Conservation (phyloP, 805 yeast genomes). For the Nakazawaea wickerhamii region DNA sequence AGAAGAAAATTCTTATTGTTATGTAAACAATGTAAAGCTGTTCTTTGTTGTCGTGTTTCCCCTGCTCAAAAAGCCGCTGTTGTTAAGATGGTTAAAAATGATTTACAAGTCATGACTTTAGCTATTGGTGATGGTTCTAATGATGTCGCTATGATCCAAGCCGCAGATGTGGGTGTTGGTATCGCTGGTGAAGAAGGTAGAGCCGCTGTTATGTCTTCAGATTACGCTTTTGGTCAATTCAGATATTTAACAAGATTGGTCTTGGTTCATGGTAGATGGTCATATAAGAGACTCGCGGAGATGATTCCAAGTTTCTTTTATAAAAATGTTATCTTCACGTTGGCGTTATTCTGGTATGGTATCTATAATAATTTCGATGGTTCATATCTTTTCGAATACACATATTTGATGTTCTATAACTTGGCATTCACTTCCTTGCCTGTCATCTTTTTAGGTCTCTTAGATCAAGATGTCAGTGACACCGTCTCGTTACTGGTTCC, state of each 20-base stretch:
- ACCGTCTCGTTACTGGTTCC: slow-evolving; percentile 63
- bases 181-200: slow-evolving; percentile 86
- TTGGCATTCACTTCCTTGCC: slow-evolving; percentile 79
- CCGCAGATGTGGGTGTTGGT: slow-evolving; percentile 81
- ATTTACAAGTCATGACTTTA: slow-evolving; percentile 66
- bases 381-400: slow-evolving; percentile 70
- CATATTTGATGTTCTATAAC: slow-evolving; percentile 73
- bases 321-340: slow-evolving; percentile 68
- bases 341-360: slow-evolving; percentile 76
- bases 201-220: slow-evolving; percentile 83
- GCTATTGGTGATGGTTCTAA: slow-evolving; percentile 87
- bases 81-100: slow-evolving; percentile 58
- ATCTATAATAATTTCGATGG: slow-evolving; percentile 67
- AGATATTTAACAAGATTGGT: slow-evolving; percentile 58
- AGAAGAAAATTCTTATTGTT: slow-evolving; percentile 55
- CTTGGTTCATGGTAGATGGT: slow-evolving; percentile 82
- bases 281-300: slow-evolving; percentile 66
- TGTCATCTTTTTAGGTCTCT: slow-evolving; percentile 62
- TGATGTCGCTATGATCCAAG: slow-evolving; percentile 85
- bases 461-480: slow-evolving; percentile 74
- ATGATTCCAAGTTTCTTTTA: slow-evolving; percentile 77
- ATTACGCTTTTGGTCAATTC: slow-evolving; percentile 79
- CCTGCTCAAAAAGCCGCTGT: slow-evolving; percentile 81
- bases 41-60: slow-evolving; percentile 79
- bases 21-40: slow-evolving; percentile 72